Conservation (phyloP, 208 protist species). For the Trypanosomatidae sp. region DNA sequence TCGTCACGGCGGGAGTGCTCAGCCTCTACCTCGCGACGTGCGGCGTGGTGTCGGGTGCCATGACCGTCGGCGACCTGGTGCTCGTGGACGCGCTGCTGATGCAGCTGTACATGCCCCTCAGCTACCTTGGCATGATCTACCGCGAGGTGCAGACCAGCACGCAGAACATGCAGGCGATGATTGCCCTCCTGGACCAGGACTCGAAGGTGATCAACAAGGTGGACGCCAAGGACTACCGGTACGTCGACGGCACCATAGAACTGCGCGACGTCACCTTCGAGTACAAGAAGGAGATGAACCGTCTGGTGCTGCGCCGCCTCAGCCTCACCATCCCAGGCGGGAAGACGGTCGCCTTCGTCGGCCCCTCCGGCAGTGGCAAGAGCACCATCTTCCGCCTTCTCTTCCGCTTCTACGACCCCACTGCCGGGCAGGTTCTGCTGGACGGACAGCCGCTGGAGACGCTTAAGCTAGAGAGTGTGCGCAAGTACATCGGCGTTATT, state of each 20-base stretch:
- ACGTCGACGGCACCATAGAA: constrained; percentile 88
- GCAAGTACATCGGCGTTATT: constrained; percentile 93
- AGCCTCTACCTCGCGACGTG: constrained; percentile 88
- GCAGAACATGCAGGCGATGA: constrained; percentile 96
- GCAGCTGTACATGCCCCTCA: constrained; percentile 96
- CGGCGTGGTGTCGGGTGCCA: constrained; percentile 72
- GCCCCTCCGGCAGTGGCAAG: constrained; percentile 94
- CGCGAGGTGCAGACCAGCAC: constrained; percentile 91
- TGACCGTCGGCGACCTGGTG: constrained; percentile 95
- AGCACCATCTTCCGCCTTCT: constrained; percentile 95
- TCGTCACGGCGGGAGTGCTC: constrained; percentile 74
- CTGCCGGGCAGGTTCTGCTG: constrained; percentile 84
- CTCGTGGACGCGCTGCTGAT: constrained; percentile 93
- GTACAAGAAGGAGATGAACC: constrained; percentile 52
- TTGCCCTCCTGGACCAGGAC: constrained; percentile 78
- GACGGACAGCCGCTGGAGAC: constrained; percentile 90
- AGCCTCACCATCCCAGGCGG: constrained; percentile 89
- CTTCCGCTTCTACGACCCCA: constrained; percentile 95
- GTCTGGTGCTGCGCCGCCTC: constrained; percentile 69
- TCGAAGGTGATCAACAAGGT: constrained; percentile 42
- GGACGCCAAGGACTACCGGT: constrained; percentile 60
- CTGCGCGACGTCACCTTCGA: constrained; percentile 84
- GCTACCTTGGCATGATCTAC: constrained; percentile 96
- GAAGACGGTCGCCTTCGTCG: constrained; percentile 92
- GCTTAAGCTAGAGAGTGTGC: constrained; percentile 83